These are phyloP conservation scores for Yamadazyma diospyri DNA, from an alignment of 1,139 yeast species.

Conservation along the genomic window DNA sequence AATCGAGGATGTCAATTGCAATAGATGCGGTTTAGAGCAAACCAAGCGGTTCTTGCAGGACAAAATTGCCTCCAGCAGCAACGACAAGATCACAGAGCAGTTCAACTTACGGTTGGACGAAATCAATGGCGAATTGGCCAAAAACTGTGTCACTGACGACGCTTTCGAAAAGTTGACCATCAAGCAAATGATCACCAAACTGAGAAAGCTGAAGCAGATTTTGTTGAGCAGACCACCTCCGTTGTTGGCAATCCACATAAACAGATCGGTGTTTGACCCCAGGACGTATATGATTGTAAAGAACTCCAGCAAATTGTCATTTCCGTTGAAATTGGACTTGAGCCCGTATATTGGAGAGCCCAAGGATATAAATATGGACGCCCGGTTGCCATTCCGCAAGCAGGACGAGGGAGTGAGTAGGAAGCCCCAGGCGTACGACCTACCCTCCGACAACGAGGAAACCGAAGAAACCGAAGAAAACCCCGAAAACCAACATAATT, in stretches of 20 bases:
- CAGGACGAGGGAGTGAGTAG: conserved; percentile 34
- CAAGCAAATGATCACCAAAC: conserved; percentile 69
- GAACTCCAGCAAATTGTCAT: conserved; percentile 76
- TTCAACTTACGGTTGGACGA: conserved; percentile 51
- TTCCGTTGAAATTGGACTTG: conserved; percentile 66
- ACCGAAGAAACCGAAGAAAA: conserved; percentile 14
- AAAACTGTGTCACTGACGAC: conserved; percentile 75
- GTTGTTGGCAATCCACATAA: conserved; percentile 77
- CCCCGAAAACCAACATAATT: conserved; percentile 12
- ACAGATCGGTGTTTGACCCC: conserved; percentile 89
- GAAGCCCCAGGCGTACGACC: not conserved
- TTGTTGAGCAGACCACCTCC: conserved; percentile 82
- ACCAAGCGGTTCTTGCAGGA: conserved; percentile 50
- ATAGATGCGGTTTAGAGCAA: conserved; percentile 76
- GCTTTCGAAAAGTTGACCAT: conserved; percentile 71
- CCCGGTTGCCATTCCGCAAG: conserved; percentile 68
- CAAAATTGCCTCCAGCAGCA: conserved; percentile 33
- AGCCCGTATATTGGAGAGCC: conserved; percentile 69
- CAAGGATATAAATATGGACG: conserved; percentile 72
- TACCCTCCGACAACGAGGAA: conserved; percentile 6
- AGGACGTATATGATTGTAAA: conserved; percentile 78
- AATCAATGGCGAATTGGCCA: conserved; percentile 54
- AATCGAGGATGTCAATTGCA: conserved; percentile 90
- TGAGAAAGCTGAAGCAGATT: conserved; percentile 80
- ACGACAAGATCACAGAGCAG: conserved; percentile 40